These are phyloP conservation scores for Linum trigynum DNA, from an alignment of 345 rosid genomes.

Conservation along the genomic window DNA sequence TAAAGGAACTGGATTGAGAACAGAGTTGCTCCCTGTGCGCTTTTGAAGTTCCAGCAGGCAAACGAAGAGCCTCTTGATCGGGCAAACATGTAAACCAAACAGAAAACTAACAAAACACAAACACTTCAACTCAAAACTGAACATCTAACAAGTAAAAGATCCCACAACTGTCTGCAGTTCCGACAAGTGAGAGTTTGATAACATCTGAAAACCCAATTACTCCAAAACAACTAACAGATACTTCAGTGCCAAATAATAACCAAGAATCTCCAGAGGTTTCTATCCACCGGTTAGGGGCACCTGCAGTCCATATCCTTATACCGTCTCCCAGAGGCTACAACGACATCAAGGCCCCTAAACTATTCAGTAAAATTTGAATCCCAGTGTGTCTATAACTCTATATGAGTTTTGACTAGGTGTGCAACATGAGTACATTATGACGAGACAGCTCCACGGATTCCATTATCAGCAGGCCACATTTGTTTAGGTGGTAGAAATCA, in stretches of 20 bases:
- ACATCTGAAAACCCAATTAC: background rate
- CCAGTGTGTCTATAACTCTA: background rate
- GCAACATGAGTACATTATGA: background rate
- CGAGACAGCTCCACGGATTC: background rate
- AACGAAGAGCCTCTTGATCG: background rate
- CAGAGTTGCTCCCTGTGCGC: background rate
- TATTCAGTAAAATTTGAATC: background rate
- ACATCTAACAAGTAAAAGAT: too few relatives aligned
- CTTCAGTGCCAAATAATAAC: too few relatives aligned
- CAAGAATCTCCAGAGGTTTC: too few relatives aligned
- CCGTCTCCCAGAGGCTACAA: too few relatives aligned
- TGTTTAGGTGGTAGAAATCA: background rate
- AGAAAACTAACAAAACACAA: background rate
- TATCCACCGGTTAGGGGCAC: too few relatives aligned
- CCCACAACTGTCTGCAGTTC: background rate
- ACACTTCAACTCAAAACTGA: background rate
- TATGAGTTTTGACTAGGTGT: background rate
- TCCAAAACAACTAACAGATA: too few relatives aligned
- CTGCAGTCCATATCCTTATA: too few relatives aligned
- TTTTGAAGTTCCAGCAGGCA: too few relatives aligned
- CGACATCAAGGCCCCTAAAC: background rate
- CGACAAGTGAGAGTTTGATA: background rate
- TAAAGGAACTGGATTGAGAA: background rate
- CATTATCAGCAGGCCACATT: constrained; percentile 1
- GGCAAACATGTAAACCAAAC: background rate